Percentiles rank a stretch among this genome's conserved stretches.
These are phyloP conservation scores for Scleroderma citrinum DNA, from an alignment of 768 basidiomycete genomes.

Conservation along the genomic window DNA sequence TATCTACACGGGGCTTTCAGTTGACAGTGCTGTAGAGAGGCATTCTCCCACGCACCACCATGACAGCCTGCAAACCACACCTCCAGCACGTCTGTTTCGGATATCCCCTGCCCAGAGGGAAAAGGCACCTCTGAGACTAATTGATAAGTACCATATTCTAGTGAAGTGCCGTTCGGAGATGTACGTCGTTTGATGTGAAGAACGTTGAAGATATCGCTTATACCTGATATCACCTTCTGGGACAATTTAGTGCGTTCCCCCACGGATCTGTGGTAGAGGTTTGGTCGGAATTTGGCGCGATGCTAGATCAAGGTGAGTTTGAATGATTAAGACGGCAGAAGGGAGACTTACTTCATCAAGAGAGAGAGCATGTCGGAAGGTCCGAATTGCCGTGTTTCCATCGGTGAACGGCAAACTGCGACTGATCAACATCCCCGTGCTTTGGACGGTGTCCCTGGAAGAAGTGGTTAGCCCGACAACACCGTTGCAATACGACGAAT, in stretches of 20 bases:
- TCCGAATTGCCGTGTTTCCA: constrained; percentile 56
- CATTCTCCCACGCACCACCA: constrained; percentile 39
- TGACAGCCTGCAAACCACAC: constrained; percentile 82
- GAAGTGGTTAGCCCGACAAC: constrained; percentile 1
- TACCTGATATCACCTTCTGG: background rate
- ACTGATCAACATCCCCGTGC: constrained; percentile 61
- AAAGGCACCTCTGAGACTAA: background rate
- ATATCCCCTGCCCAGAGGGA: background rate
- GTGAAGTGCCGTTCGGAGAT: background rate
- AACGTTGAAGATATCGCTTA: background rate
- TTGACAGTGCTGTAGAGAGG: background rate
- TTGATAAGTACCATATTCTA: background rate
- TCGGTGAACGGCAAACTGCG: constrained; percentile 62
- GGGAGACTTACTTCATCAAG: constrained; percentile 59
- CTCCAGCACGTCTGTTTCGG: constrained; percentile 53
- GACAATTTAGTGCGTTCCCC: constrained; percentile 7
- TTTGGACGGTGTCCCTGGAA: constrained; percentile 71
- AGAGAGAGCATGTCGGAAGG: constrained; percentile 71
- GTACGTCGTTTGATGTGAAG: background rate
- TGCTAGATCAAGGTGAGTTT: constrained; percentile 35
- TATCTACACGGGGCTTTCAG: constrained; percentile 36
- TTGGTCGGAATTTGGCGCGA: constrained; percentile 61
- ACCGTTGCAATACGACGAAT: background rate
- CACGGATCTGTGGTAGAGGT: constrained; percentile 45
- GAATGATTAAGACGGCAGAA: background rate